Base-by-base conservation (phyloP, 2,329 filamentous ascomycete species). In the Fusarium devonianum region DNA sequence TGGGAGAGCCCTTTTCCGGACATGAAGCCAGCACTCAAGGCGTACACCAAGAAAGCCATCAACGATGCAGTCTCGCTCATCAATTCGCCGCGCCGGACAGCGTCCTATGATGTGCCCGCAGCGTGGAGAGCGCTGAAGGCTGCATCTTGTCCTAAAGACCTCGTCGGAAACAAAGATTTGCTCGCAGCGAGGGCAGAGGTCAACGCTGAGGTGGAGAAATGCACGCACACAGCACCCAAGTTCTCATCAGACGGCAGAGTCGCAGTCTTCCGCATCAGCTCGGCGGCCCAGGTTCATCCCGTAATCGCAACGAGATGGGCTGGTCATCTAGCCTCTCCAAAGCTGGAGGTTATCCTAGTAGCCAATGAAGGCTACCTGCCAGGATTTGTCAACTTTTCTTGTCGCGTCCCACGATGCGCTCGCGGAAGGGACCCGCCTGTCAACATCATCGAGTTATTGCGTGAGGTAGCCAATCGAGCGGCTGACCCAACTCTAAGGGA, bases 241-340 rank as follows among this genome's bases (percentile, higher is more conserved):
- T 88, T 88, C 69, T 86, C 81, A 4, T 70, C 74, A 4, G 85
- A 89, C 49, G 83, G 77, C 1, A 81, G 75, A 36, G 78, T 89
- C 10, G 85, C 85, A 0, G 80, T 88, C 0, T 75, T 89, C 33
- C 76, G 81, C 4, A 87, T 89, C 59, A 75, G 69, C 23, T 85
- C 80, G 1, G 69, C 72, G 18, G 81, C 83, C 2, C 86, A 88
- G 60, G 76, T 89, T 0, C 86, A 89, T 64, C 83, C 84, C 0
- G 77, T 88, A 3, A 85, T 89, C 46, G 85, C 86, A 2, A 87
- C 84, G 4, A 74, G 85, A 9, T 88, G 86, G 86, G 80, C 85
- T 1, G 81, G 82, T 0, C 76, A 82, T 55, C 71, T 89, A 4
- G 78, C 78, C 35, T 84, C 81, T 1, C 73, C 78, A 36, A 79